Conservation (phyloP, 2,329 filamentous ascomycete genomes). For the Nigrograna mackinnonii region DNA sequence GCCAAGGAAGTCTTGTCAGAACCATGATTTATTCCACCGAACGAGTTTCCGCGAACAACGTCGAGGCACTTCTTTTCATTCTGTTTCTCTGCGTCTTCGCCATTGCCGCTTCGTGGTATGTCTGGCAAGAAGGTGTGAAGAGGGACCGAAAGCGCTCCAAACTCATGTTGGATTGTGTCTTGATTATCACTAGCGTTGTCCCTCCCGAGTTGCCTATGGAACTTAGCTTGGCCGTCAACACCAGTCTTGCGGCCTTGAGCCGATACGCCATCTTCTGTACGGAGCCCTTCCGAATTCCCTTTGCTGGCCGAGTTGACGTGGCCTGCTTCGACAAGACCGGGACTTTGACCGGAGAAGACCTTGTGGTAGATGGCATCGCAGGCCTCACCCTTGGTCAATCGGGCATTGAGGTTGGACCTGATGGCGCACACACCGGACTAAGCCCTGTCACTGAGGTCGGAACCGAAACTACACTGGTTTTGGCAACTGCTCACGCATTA, state of each 20-base stretch:
- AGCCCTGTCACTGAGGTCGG: constrained; percentile 70
- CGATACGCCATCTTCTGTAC: constrained; percentile 98
- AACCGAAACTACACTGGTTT: constrained; percentile 85
- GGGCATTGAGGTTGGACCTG: constrained; percentile 69
- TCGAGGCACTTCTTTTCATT: constrained; percentile 95
- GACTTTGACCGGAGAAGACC: constrained; percentile 91
- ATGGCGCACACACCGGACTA: constrained; percentile 83
- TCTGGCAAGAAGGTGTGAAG: constrained; percentile 94
- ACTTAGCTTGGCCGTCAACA: constrained; percentile 95
- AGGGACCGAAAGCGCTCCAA: constrained; percentile 97
- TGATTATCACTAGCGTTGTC: constrained; percentile 97
- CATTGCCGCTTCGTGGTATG: constrained; percentile 97
- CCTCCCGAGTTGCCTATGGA: constrained; percentile 99
- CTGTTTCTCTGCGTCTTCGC: constrained; percentile 96
- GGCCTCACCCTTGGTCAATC: constrained; percentile 75
- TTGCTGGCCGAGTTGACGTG: constrained; percentile 90
- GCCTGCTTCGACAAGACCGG: constrained; percentile 99
- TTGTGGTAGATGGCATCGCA: constrained; percentile 96
- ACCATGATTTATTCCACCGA: constrained; percentile 99
- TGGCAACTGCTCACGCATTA: constrained; percentile 92
- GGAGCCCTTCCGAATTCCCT: constrained; percentile 97
- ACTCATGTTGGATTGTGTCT: constrained; percentile 92
- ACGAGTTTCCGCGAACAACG: constrained; percentile 97
- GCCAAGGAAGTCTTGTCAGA: constrained; percentile 93
- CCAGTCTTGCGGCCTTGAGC: constrained; percentile 89